These are phyloP conservation scores for Alternaria postmessia DNA, from an alignment of 2,329 filamentous ascomycete species.

Conservation along the genomic window DNA sequence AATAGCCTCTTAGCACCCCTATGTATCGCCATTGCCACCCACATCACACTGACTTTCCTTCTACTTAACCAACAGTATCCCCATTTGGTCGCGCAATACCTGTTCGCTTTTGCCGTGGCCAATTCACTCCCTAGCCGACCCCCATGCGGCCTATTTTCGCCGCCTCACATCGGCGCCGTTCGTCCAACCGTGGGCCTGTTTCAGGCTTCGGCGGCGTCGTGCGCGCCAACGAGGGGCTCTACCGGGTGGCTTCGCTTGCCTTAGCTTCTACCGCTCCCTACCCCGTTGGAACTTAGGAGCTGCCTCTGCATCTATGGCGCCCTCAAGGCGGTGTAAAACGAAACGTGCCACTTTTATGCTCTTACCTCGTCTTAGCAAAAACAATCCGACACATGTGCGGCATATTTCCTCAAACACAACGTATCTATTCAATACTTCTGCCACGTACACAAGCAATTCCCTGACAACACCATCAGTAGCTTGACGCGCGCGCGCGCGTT, in stretches of 20 bases:
- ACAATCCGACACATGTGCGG: constrained; percentile 2
- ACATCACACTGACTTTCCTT: constrained; percentile 2
- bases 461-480: background rate
- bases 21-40: constrained; percentile 9
- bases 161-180: constrained; percentile 19
- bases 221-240: constrained; percentile 23
- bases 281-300: constrained; percentile 4
- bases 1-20: constrained; percentile 12
- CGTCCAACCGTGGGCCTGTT: constrained; percentile 29
- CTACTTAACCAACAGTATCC: constrained; percentile 8
- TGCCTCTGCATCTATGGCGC: background rate
- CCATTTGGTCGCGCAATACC: constrained; percentile 20
- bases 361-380: background rate
- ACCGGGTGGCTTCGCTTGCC: constrained; percentile 19
- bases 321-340: constrained; percentile 10
- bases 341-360: constrained; percentile 9
- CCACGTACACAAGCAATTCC: background rate
- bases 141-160: constrained; percentile 11
- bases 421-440: background rate
- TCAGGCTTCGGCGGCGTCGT: constrained; percentile 15
- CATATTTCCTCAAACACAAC: constrained; percentile 1
- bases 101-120: constrained; percentile 16
- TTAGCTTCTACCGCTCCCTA: constrained; percentile 11
- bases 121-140: constrained; percentile 19
- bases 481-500: background rate